phyloP scores from a whole-genome alignment of 2,329 filamentous ascomycete species.

The Colletotrichum costaricense region DNA sequence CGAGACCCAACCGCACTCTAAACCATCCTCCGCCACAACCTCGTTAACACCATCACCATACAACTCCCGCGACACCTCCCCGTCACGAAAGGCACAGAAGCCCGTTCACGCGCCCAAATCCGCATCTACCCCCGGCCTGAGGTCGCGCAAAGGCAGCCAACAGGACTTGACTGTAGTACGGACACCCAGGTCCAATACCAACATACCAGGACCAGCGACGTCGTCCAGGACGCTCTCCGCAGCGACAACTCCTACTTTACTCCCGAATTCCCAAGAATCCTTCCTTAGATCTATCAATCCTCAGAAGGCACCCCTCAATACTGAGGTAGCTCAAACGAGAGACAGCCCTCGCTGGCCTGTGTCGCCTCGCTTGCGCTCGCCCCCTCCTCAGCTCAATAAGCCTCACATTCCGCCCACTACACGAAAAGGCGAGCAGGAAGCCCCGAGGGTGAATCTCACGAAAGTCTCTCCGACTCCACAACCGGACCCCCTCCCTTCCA shows the following conservation, averaged over 20 bases:
- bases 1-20: conserved; percentile 45
- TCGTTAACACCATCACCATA: conserved; percentile 50
- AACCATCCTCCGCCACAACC: conserved; percentile 50
- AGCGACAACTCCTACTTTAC: conserved; percentile 74
- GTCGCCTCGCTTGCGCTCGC: conserved; percentile 82
- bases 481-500: conserved; percentile 48
- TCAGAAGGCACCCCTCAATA: conserved; percentile 66
- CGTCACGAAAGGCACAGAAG: conserved; percentile 52
- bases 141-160: conserved; percentile 74
- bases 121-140: conserved; percentile 51
- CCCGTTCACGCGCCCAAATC: conserved; percentile 44
- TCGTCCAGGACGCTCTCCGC: conserved; percentile 77
- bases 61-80: conserved; percentile 60
- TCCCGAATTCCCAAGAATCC: conserved; percentile 70
- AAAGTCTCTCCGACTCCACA: conserved; percentile 60
- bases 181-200: conserved; percentile 58
- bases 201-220: conserved; percentile 69
- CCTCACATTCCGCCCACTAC: conserved; percentile 54
- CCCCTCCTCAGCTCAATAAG: conserved; percentile 70
- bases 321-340: conserved; percentile 55
- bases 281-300: conserved; percentile 71
- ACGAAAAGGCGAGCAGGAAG: conserved; percentile 61
- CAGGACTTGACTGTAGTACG: conserved; percentile 74
- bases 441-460: conserved; percentile 65
- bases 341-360: conserved; percentile 79